These are phyloP conservation scores for Parmales sp. DNA, from an alignment of 108 stramenopile species.

Conservation along the genomic window DNA sequence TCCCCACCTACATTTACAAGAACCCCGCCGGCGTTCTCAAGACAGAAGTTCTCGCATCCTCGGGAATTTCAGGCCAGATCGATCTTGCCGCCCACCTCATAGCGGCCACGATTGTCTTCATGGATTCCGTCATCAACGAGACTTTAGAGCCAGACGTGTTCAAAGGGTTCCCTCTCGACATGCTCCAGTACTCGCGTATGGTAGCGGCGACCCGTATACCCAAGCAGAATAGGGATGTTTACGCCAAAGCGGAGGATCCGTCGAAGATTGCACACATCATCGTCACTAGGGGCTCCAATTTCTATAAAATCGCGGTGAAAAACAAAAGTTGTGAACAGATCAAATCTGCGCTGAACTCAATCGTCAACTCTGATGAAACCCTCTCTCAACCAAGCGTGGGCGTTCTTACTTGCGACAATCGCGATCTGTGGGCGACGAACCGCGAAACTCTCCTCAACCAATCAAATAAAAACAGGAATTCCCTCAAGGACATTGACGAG, in stretches of 20 bases:
- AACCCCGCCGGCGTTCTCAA: neutral
- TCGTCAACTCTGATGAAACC: too few relatives aligned
- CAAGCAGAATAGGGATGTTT: neutral
- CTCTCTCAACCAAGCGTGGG: too few relatives aligned
- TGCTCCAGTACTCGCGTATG: neutral
- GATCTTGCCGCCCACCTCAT: neutral
- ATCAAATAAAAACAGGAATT: neutral
- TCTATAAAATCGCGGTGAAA: neutral
- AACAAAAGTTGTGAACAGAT: too few relatives aligned
- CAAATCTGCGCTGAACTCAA: too few relatives aligned
- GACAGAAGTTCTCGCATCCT: neutral
- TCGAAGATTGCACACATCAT: neutral
- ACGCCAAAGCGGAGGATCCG: neutral
- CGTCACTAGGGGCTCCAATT: neutral
- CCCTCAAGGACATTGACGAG: neutral
- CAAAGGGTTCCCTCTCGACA: neutral
- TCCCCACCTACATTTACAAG: neutral
- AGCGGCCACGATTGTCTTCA: neutral
- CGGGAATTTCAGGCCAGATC: neutral
- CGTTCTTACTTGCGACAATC: neutral
- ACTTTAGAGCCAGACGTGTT: neutral
- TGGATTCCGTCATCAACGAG: neutral
- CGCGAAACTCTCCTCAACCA: neutral
- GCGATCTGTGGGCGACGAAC: neutral
- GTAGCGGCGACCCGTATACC: neutral